These are phyloP conservation scores for Kwoniella botswanensis DNA, from an alignment of 768 basidiomycete species.

Conservation along the genomic window DNA sequence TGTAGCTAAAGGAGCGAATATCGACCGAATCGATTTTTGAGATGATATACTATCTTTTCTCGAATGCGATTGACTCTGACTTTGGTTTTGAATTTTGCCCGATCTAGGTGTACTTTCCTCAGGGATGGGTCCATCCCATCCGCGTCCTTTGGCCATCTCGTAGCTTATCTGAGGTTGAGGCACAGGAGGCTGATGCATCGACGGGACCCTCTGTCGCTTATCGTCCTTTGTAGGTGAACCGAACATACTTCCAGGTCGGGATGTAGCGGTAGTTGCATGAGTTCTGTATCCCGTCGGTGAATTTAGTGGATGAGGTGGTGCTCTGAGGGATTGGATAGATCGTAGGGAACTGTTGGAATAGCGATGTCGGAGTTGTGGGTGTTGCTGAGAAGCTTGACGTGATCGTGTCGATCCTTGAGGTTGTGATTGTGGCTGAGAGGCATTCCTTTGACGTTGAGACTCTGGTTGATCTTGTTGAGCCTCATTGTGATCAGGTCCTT, in stretches of 20 bases:
- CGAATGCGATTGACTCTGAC: not conserved
- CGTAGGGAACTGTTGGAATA: conserved; percentile 50
- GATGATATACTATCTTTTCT: conserved; percentile 22
- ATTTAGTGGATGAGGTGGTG: conserved; percentile 53
- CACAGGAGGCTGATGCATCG: conserved; percentile 47
- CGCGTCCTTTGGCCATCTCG: conserved; percentile 37
- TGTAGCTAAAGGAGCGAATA: conserved; percentile 17
- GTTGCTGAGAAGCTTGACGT: conserved; percentile 29
- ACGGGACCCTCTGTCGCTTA: conserved; percentile 29
- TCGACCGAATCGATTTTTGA: conserved; percentile 16
- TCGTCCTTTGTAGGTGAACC: conserved; percentile 34
- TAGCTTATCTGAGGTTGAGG: conserved; percentile 44
- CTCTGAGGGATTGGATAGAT: conserved; percentile 51
- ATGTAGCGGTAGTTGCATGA: conserved; percentile 20
- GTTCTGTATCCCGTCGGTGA: conserved; percentile 46
- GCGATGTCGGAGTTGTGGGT: conserved; percentile 36
- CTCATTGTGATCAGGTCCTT: not conserved
- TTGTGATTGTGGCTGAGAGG: conserved; percentile 1
- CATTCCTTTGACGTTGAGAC: conserved; percentile 3
- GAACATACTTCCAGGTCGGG: conserved; percentile 33
- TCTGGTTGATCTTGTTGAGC: not conserved
- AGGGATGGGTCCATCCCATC: conserved; percentile 36
- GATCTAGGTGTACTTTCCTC: conserved; percentile 22
- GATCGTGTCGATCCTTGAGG: conserved; percentile 15
- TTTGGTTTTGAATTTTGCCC: not conserved